Base-by-base conservation (phyloP, 2,329 filamentous ascomycete genomes). In the Pezicula carpinea region DNA sequence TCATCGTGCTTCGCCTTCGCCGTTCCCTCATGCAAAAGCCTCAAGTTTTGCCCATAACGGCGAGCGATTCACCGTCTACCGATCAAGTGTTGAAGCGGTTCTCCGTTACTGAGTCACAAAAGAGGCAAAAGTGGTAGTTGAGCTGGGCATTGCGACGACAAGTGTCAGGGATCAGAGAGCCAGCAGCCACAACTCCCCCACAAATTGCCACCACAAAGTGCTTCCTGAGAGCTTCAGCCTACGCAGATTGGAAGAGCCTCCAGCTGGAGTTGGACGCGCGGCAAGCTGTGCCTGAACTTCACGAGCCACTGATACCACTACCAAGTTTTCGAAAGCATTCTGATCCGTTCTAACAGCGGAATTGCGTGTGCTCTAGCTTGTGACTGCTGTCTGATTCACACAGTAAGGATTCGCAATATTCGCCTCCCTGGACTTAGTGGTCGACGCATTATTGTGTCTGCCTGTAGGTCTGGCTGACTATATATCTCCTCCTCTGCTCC, bases 121-220 rank as follows among this genome's bases (percentile, higher is more conserved):
- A 34, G 29, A 36, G 38, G 14, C 15, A 36, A 32, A 17, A n/a
- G n/a, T 14, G 13, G 35, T 13, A 21, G 8, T 11, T 38, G 5
- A 21, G 35, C 11, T 32, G 22, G 35, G n/a, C 42, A 35, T 56
- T 56, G 52, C 53, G 55, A 56, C 55, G 55, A 55, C 50, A 52
- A 53, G 33, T 53, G 26, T 31, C 43, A 47, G 31, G 52, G 50
- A 40, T 47, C 11, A 34, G 44, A 21, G 39, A 15, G 26, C 14
- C 32, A 15, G 11, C 21, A 51, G 48, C 51, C 51, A 53, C 51
- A 53, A 18, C n/a, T 43, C 21, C 31, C 32, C 35, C 36, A 40
- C 38, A 40, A 40, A 4, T 45, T 14, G 32, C 31, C 32, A 33
- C 42, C 18, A n/a, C n/a, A 6, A 14, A 3, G 15, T 15, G 46